Evolutionary conservation across 179 eudicot species (phyloP), one percentile per base, ranked within the genome.

Genomic region (Patellifolia procumbens): DNA sequence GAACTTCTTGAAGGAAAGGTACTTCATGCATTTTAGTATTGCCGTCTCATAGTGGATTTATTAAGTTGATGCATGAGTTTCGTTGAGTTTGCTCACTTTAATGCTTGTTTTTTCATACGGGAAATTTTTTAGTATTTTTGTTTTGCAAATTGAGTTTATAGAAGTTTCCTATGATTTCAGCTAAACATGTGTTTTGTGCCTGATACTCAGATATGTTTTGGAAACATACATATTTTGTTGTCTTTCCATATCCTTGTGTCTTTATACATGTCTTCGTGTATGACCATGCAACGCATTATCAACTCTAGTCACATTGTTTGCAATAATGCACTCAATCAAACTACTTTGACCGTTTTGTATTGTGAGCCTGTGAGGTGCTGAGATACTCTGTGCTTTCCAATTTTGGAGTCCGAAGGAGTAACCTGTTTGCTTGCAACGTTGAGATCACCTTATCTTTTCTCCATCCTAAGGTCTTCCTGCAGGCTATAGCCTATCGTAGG

Each of bases 1-100:
- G 88, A 91, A 22, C 98, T 96, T 79, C 85, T 96, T 13, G 99
- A 93, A 69, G 94, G 91, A 52, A 91, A 93, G 94, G 99, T 96
- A 86, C 26, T 22, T 5, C 55, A 45, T 15, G 29, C 52, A 7
- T 22, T 53, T 34, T 22, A 29, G 13, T 37, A 11, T 43, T 16
- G 35, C 7, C 6, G 28, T n/a, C 11, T 22, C 2, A 52, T 53
- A 9, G 29, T 58, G 63, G 63, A 43, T 73, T 6, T 39, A 20
- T 0, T 37, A 2, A 37, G 35, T 72, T 29, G 26, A 53, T 35
- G 72, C 17, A 42, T 34, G 5, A 1, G 52, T 53, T 3, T 29
- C 19, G 10, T 70, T 12, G 46, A 61, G 48, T 58, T n/a, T 11
- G 52, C 31, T 58, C 32, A 34, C 52, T 60, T 28, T 26, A 51